Conservation (phyloP, 2,329 filamentous ascomycete species). For the Bipolaris bicolor region DNA sequence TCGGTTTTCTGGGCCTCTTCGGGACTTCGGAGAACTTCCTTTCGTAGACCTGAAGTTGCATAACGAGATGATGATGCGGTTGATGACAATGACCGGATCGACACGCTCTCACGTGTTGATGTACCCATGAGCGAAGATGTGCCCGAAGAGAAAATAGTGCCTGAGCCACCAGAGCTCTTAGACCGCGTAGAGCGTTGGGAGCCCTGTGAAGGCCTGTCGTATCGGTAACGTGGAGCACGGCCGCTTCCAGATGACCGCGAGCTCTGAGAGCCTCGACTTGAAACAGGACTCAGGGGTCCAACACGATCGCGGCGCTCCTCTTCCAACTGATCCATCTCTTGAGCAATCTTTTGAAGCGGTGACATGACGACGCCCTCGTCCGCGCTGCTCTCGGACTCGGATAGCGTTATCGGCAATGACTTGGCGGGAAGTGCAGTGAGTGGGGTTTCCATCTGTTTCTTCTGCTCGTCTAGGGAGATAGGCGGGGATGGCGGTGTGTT, state of each 20-base stretch:
- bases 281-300: slow-evolving; percentile 70
- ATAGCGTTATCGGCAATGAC: slow-evolving; percentile 41
- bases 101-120: slow-evolving; percentile 60
- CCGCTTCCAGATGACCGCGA: slow-evolving; percentile 61
- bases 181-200: slow-evolving; percentile 31
- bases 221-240: slow-evolving; percentile 53
- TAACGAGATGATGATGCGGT: slow-evolving; percentile 52
- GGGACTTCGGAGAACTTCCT: slow-evolving; percentile 81
- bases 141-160: slow-evolving; percentile 72
- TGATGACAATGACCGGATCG: slow-evolving; percentile 59
- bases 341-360: slow-evolving; percentile 75
- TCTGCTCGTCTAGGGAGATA: slow-evolving; percentile 76
- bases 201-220: slow-evolving; percentile 50
- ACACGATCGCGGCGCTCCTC: slow-evolving; percentile 66
- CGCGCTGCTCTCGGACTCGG: slow-evolving; percentile 70
- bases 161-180: slow-evolving; percentile 51
- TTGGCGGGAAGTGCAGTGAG: slow-evolving; percentile 39
- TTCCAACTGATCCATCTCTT: slow-evolving; percentile 70
- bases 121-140: slow-evolving; percentile 58
- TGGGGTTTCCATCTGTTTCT: slow-evolving; percentile 50
- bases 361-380: slow-evolving; percentile 68
- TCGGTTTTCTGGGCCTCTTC: slow-evolving; percentile 65
- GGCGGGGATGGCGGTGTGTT: slow-evolving; percentile 81
- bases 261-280: slow-evolving; percentile 66
- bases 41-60: slow-evolving; percentile 72